Percentiles rank a stretch among this genome's conserved stretches.
phyloP scores from a whole-genome alignment of 2,329 filamentous ascomycete species.

The Botryosphaeria dothidea region DNA sequence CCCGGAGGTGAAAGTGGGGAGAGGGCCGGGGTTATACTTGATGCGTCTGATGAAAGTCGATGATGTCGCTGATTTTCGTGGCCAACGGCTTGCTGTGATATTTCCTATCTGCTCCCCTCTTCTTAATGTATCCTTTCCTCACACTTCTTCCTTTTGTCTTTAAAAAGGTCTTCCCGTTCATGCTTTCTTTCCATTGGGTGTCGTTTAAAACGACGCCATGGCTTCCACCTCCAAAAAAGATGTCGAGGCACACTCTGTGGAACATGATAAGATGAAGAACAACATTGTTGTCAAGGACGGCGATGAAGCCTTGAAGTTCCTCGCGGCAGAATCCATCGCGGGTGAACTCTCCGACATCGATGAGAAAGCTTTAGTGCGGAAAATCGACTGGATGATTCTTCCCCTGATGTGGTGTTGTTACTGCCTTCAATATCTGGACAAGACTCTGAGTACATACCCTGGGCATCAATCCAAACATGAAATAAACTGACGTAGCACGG shows the following conservation, averaged over 20 bases:
- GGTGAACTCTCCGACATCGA: constrained; percentile 23
- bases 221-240: not conserved
- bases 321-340: constrained; percentile 21
- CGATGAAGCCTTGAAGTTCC: constrained; percentile 29
- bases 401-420: constrained; percentile 30
- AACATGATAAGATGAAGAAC: not conserved
- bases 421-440: constrained; percentile 34
- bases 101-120: not conserved
- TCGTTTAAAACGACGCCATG: not conserved
- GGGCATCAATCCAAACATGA: not conserved
- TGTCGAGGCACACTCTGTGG: not conserved
- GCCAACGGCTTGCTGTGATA: not conserved
- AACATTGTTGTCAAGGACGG: constrained; percentile 20
- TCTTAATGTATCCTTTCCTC: not conserved
- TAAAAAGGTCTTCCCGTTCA: not conserved
- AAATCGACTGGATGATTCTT: constrained; percentile 29
- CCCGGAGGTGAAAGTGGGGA: constrained; percentile 2
- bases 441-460: constrained; percentile 23
- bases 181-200: not conserved
- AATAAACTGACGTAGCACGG: constrained; percentile 3
- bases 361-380: constrained; percentile 26
- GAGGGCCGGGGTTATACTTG: not conserved
- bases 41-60: not conserved
- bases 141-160: not conserved
- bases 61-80: not conserved